Evolutionary conservation across 495 filamentous ascomycete species (phyloP).

Genomic region (Neurospora tetraspora): DNA sequence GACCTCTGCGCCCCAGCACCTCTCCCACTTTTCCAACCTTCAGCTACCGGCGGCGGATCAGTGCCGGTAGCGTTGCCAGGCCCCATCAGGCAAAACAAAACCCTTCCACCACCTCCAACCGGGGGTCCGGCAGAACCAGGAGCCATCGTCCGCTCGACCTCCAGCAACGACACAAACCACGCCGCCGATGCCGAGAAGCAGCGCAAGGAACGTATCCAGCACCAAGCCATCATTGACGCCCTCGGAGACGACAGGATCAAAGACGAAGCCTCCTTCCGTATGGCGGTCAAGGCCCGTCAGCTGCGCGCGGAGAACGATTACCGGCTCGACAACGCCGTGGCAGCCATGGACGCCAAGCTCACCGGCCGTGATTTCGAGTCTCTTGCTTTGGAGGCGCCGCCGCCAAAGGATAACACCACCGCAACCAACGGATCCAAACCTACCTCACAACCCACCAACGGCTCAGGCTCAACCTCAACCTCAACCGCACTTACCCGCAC

Average conservation of each 20-base stretch:
- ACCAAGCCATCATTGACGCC: constrained; percentile 55
- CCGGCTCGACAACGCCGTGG: constrained; percentile 21
- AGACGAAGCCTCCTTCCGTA: constrained; percentile 53
- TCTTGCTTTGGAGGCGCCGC: not conserved
- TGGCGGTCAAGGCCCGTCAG: constrained; percentile 49
- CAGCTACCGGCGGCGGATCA: not conserved
- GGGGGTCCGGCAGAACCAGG: not conserved
- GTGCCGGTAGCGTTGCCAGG: constrained; percentile 4
- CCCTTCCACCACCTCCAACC: not conserved
- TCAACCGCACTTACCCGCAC: not conserved
- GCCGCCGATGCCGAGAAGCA: constrained; percentile 36
- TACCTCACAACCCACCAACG: not conserved
- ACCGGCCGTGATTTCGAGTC: not conserved
- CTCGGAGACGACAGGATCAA: constrained; percentile 54
- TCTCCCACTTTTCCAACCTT: constrained; percentile 28
- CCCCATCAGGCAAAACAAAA: not conserved
- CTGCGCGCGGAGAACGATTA: constrained; percentile 42
- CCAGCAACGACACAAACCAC: constrained; percentile 1
- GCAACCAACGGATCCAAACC: constrained; percentile 15
- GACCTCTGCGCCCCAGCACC: constrained; percentile 59
- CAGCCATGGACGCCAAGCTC: constrained; percentile 9
- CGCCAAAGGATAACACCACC: not conserved
- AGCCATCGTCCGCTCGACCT: not conserved
- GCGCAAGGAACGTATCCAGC: constrained; percentile 44
- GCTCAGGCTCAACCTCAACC: not conserved